Conservation (phyloP, 2,329 filamentous ascomycete genomes). For the Pestalotiopsis sp. region DNA sequence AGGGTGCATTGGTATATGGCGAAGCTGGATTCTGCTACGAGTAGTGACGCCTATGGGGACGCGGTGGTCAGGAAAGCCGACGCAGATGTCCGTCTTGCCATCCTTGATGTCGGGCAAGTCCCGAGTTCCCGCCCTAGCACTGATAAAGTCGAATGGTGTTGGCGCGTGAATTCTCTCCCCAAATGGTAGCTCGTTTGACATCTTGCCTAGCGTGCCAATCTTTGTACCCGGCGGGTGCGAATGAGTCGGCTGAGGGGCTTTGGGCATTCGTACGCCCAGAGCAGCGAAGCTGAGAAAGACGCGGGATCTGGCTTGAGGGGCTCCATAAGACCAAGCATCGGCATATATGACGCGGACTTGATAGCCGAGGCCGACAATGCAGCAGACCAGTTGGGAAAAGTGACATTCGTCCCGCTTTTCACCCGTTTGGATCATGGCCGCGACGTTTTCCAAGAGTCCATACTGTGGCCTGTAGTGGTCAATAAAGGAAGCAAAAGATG, state of each 20-base stretch:
- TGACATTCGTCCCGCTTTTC: slow-evolving; percentile 58
- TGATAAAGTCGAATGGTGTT: slow-evolving; percentile 62
- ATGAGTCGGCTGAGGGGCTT: slow-evolving; percentile 61
- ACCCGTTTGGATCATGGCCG: slow-evolving; percentile 57
- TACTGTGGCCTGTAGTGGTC: slow-evolving; percentile 77
- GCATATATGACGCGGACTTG: slow-evolving; percentile 68
- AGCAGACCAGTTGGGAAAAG: slow-evolving; percentile 71
- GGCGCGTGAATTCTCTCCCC: slow-evolving; percentile 48
- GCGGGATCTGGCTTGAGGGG: slow-evolving; percentile 64
- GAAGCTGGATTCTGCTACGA: slow-evolving; percentile 45
- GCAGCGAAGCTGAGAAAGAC: slow-evolving; percentile 73
- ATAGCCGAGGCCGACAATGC: slow-evolving; percentile 75
- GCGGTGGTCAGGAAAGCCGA: slow-evolving; percentile 69
- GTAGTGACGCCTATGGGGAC: slow-evolving; percentile 40
- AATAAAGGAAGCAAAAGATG: slow-evolving; percentile 72
- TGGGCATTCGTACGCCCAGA: slow-evolving; percentile 59
- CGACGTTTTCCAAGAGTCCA: slow-evolving; percentile 76
- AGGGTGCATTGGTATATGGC: slow-evolving; percentile 59
- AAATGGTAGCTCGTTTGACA: slow-evolving; percentile 61
- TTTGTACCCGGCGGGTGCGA: slow-evolving; percentile 46
- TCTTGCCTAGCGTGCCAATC: slow-evolving; percentile 49
- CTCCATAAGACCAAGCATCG: slow-evolving; percentile 69
- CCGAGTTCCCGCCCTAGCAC: slow-evolving; percentile 50
- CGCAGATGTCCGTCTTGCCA: slow-evolving; percentile 59
- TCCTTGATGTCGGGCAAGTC: slow-evolving; percentile 67